Base-by-base conservation (phyloP, 2,329 filamentous ascomycete genomes). In the Venturia asperata region DNA sequence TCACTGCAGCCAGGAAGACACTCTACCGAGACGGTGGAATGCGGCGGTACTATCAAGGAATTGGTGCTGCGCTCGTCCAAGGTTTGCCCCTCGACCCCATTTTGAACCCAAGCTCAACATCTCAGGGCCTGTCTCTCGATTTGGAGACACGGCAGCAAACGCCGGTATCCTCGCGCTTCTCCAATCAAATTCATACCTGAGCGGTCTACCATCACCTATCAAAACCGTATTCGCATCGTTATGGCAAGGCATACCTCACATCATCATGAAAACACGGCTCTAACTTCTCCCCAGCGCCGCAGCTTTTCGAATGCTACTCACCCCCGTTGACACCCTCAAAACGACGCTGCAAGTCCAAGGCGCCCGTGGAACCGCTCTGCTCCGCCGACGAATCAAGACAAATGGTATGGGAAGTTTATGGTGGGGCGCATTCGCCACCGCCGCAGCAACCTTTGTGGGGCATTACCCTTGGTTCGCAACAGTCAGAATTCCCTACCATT, bases 11-110 rank as follows among this genome's bases (percentile, higher is more conserved):
- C 21, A 52, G 9, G 21, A 52, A 52, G 21, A 52, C 47, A 6
- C 47, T 52, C 1, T 52, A 52, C 21, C 21, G 15, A 24, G 47
- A 52, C 24, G 47, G 47, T 27, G 47, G 47, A 15, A 15, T 52
- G 21, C 21, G 47, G 21, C 21, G 47, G 10, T 52, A 52, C 11
- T 52, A 52, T 27, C 47, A 52, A 4, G 47, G 47, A 15, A 52
- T 52, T 52, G 47, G 47, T 27, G 47, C 47, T 52, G 47, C 47
- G 10, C 47, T 52, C 24, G 47, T 52, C 10, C 47, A 52, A 52
- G 47, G 47, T 52, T 13, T 27, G 47, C 10, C 24, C 15, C 11
- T 1, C 1, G n/a, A 52, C 21, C 10, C 6, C 47, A 52, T 13
- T 4, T 27, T 10, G 15, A 27, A 52, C 2, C 10, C 1, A 5